phyloP scores from a whole-genome alignment of 208 protist genomes.

The Acanthamoeba polyphaga region DNA sequence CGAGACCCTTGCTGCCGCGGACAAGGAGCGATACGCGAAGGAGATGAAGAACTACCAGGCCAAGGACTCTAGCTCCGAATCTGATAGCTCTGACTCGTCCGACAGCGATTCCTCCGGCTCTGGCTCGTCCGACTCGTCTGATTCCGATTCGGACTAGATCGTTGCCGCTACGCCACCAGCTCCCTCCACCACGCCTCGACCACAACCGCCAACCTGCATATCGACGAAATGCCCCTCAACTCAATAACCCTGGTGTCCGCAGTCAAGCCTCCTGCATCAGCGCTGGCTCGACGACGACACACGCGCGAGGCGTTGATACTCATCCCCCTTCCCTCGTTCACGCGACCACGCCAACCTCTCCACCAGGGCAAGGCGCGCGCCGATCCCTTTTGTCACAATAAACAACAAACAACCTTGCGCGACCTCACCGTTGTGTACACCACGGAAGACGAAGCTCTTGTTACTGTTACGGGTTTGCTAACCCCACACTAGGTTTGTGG shows the following conservation, averaged over 20 bases:
- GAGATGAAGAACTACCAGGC: conserved; percentile 15
- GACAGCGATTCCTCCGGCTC: conserved; percentile 35
- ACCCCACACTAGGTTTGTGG: too few relatives aligned
- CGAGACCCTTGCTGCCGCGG: neutral
- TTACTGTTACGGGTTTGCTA: too few relatives aligned
- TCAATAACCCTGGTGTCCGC: neutral
- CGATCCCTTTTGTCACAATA: too few relatives aligned
- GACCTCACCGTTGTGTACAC: too few relatives aligned
- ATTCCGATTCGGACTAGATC: neutral
- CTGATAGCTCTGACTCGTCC: neutral
- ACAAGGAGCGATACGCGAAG: conserved; percentile 42
- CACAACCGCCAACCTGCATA: neutral
- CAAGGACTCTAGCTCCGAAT: conserved; percentile 46
- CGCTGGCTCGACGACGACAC: too few relatives aligned
- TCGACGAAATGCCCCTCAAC: neutral
- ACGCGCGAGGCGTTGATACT: too few relatives aligned
- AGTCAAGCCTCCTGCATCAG: neutral
- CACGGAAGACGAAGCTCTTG: too few relatives aligned
- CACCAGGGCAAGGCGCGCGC: too few relatives aligned
- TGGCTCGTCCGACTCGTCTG: neutral
- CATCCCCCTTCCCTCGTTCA: too few relatives aligned
- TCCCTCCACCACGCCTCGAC: neutral
- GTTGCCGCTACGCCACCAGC: neutral
- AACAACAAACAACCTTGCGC: too few relatives aligned
- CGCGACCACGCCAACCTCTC: too few relatives aligned